phyloP scores from a whole-genome alignment of 1,139 yeast genomes.

The Barnettozyma hawaiiensis region DNA sequence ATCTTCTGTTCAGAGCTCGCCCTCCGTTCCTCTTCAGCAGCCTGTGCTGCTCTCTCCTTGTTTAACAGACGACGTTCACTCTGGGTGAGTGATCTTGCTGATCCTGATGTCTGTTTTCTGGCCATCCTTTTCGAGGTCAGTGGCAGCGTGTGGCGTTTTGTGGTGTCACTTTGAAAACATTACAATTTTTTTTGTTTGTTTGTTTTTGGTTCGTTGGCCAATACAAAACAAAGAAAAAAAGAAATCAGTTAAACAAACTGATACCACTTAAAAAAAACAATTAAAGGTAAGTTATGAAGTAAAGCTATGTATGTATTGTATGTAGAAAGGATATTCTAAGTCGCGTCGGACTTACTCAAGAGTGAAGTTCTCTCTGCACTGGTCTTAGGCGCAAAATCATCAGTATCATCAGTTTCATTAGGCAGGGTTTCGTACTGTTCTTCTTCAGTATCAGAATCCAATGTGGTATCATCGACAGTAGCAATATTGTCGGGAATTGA shows the following conservation, averaged over 20 bases:
- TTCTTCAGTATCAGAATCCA: slow-evolving; percentile 5
- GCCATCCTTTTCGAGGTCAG: slow-evolving; percentile 6
- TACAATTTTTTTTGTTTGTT: no score
- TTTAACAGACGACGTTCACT: slow-evolving; percentile 17
- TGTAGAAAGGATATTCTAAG: background rate
- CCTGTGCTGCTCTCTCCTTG: slow-evolving; percentile 6
- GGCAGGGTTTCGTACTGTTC: slow-evolving; percentile 20
- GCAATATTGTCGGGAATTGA: slow-evolving; percentile 28
- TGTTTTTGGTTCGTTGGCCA: no score
- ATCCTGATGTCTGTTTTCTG: slow-evolving; percentile 10
- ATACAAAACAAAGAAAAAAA: background rate
- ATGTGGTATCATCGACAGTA: background rate
- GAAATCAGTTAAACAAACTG: no score
- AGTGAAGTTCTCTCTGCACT: slow-evolving; percentile 23
- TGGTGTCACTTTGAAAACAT: no score
- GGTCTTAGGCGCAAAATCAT: slow-evolving; percentile 6
- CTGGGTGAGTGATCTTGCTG: slow-evolving; percentile 16
- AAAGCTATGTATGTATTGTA: background rate
- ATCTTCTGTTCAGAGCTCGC: no score
- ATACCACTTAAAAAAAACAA: no score
- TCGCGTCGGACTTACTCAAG: slow-evolving; percentile 13
- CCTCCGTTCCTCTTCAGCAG: background rate
- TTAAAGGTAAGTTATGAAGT: background rate
- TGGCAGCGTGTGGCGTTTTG: no score
- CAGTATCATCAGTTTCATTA: slow-evolving; percentile 15